Base-by-base conservation (phyloP, 2,329 filamentous ascomycete species). In the Botrytis porri region DNA sequence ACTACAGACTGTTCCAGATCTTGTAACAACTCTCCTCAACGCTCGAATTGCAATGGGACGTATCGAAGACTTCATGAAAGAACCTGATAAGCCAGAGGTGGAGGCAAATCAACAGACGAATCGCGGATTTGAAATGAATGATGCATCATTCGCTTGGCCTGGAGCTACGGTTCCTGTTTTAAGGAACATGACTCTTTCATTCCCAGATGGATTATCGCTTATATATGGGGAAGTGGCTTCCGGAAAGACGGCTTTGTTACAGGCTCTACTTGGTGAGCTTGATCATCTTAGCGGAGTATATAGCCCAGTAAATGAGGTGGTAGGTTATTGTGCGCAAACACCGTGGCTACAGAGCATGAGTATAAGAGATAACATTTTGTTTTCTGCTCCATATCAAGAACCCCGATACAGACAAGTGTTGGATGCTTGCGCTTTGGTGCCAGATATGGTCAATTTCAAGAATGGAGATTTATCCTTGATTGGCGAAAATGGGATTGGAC, bases 51-150 rank as follows among this genome's bases (percentile, higher is more conserved):
- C 94, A 0, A 89, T 97, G 75, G 89, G 88, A 14, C 90, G 94
- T 76, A 93, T 97, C 32, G 92, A 97, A 78, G 87, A 88, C 35
- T 97, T 97, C 82, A 97, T 97, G 93, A 84, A 85, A 0, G 94
- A 97, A 81, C 93, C 93, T 0, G 89, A 97, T 78, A 93, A 94
- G 77, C 87, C 88, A 43, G 85, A 87, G 41, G 81, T 81, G 29
- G 83, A 86, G 25, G 83, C 73, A 3, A 75, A 73, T 25, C 73
- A 74, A 41, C 63, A 54, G 18, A 72, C 72, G 12, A 76, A 65
- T 29, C 72, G 65, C 5, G 71, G 76, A 37, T 74, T 91, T 32
- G 81, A 86, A 59, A 84, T 97, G 64, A 83, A 86, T 3, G 82
- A 88, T 41, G 93, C 92, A 7, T 90, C 89, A 0, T 97, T 97